Evolutionary conservation across 208 protist species (phyloP).

Genomic region (Leishmania lainsoni): DNA sequence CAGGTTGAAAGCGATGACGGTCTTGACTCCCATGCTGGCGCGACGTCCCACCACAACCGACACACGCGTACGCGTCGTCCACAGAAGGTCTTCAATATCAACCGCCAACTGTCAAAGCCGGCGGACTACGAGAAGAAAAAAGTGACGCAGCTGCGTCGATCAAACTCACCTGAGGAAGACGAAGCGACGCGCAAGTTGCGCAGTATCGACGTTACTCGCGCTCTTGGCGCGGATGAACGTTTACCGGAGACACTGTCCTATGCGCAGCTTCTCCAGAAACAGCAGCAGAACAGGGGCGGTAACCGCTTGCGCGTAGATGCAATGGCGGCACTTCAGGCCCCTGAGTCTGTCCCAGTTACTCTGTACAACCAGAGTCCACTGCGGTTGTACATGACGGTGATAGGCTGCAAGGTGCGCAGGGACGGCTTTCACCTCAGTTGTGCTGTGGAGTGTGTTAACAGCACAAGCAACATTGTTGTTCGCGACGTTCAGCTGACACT

Average conservation of each 20-base stretch:
- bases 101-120: constrained; percentile 64
- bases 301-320: constrained; percentile 1
- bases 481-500: constrained; percentile 22
- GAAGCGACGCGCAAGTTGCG: constrained; percentile 77
- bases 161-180: constrained; percentile 61
- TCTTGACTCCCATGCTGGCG: not conserved
- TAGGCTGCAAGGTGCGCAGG: constrained; percentile 51
- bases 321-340: constrained; percentile 10
- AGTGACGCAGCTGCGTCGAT: constrained; percentile 8
- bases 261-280: constrained; percentile 34
- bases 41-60: constrained; percentile 1
- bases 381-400: constrained; percentile 34
- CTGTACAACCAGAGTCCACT: constrained; percentile 47
- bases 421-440: constrained; percentile 45
- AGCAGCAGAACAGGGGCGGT: not conserved
- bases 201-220: constrained; percentile 78
- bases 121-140: constrained; percentile 42
- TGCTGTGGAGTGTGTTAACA: constrained; percentile 47
- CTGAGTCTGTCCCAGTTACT: constrained; percentile 31
- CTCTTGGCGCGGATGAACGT: constrained; percentile 55
- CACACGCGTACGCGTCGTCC: constrained; percentile 4
- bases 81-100: constrained; percentile 53
- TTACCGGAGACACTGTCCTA: constrained; percentile 75
- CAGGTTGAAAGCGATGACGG: constrained; percentile 14
- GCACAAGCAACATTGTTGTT: constrained; percentile 31